Evolutionary conservation across 768 basidiomycete species (phyloP).

Genomic region (Phlebiopsis gigantea): DNA sequence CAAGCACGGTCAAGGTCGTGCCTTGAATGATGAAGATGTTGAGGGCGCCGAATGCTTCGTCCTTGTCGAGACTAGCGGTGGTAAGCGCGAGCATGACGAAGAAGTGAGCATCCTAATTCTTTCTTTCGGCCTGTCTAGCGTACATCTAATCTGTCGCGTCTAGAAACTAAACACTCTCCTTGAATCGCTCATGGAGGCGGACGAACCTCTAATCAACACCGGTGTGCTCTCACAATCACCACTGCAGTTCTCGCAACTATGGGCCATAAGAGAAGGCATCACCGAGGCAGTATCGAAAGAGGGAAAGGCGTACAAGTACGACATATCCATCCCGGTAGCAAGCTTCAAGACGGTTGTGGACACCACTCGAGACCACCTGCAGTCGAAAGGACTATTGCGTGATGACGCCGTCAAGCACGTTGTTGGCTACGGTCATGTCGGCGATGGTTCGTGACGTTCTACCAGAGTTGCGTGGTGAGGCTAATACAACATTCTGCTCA

Average conservation of each 20-base stretch:
- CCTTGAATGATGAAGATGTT: conserved; percentile 67
- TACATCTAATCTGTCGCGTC: not conserved
- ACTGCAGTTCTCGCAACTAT: conserved; percentile 82
- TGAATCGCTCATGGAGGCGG: conserved; percentile 69
- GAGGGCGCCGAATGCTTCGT: conserved; percentile 84
- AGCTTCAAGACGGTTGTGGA: conserved; percentile 89
- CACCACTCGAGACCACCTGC: conserved; percentile 64
- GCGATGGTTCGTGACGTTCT: conserved; percentile 65
- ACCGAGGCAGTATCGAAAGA: conserved; percentile 91
- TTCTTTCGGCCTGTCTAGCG: not conserved
- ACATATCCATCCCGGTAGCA: conserved; percentile 82
- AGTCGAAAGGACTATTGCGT: conserved; percentile 61
- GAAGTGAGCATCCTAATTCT: conserved; percentile 47
- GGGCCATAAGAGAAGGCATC: conserved; percentile 89
- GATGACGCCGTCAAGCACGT: conserved; percentile 78
- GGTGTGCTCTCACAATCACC: conserved; percentile 91
- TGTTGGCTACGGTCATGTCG: conserved; percentile 93
- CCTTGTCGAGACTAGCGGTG: conserved; percentile 91
- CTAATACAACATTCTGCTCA: conserved; percentile 24
- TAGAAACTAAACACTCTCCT: conserved; percentile 85
- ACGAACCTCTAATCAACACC: conserved; percentile 74
- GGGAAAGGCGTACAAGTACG: conserved; percentile 96
- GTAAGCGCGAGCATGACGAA: conserved; percentile 88
- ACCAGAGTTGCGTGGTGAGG: not conserved
- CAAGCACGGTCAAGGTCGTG: conserved; percentile 76